Percentiles rank a stretch among this genome's conserved stretches.
phyloP scores from a whole-genome alignment of 2,329 filamentous ascomycete genomes.

The Chalara sp. region DNA sequence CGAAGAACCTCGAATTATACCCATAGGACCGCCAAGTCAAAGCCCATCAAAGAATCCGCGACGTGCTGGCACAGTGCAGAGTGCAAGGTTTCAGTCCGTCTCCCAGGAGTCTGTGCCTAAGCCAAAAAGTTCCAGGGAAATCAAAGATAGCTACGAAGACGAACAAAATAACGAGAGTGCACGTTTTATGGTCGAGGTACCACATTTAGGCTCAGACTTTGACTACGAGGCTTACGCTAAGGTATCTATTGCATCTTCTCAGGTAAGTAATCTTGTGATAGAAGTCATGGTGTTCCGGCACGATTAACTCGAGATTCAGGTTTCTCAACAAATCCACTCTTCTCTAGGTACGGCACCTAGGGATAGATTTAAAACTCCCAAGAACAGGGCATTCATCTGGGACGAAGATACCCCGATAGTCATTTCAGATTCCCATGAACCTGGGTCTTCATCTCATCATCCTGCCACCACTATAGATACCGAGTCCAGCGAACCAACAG shows the following conservation, averaged over 20 bases:
- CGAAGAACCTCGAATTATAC: slow-evolving; percentile 9
- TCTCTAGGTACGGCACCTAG: neutral
- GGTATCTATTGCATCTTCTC: slow-evolving; percentile 8
- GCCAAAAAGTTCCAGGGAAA: slow-evolving; percentile 8
- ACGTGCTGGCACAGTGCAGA: slow-evolving; percentile 3
- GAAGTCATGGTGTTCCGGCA: neutral
- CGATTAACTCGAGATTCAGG: slow-evolving; percentile 1
- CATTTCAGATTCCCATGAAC: slow-evolving; percentile 18
- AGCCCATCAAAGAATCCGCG: slow-evolving; percentile 6
- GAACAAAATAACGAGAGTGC: slow-evolving; percentile 5
- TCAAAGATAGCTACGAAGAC: slow-evolving; percentile 22
- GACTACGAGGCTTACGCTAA: slow-evolving; percentile 13
- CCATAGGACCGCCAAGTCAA: slow-evolving; percentile 14
- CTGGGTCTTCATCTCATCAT: slow-evolving; percentile 6
- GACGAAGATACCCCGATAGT: slow-evolving; percentile 11
- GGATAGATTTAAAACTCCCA: slow-evolving; percentile 1
- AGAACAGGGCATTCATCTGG: slow-evolving; percentile 10
- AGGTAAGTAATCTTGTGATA: slow-evolving; percentile 3
- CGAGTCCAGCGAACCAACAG: neutral
- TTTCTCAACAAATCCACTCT: neutral
- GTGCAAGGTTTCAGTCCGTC: slow-evolving; percentile 7
- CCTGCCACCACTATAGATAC: neutral
- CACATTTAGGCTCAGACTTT: slow-evolving; percentile 8
- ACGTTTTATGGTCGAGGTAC: slow-evolving; percentile 10
- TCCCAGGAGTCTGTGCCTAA: slow-evolving; percentile 5